Evolutionary conservation across 2,329 filamentous ascomycete genomes (phyloP), one percentile per base, ranked within the genome.

Genomic region (Cercospora brassicicola): DNA sequence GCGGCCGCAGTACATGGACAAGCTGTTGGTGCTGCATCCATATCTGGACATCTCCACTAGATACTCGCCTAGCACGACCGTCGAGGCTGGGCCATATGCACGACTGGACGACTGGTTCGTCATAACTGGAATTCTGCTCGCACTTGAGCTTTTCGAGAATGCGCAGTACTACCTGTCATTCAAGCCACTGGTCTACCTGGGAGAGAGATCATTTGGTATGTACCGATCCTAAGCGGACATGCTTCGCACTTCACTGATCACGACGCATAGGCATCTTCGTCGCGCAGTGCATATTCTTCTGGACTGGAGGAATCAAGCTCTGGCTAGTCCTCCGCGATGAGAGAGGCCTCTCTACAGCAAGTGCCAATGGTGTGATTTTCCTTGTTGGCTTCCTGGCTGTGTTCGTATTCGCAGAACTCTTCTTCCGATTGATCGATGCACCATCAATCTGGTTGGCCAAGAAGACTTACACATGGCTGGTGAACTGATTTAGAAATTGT

Each of bases 191-290:
- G 71, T 76, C 0, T 66, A 62, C 20, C 20, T 76, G 3, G 75
- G 75, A 3, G 74, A 73, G 56, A 67, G 75, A 60, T 75, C 75
- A n/a, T 70, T 77, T 55, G 75, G 75, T 77, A 64, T 66, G 75
- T 72, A 5, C 23, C 3, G 23, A 23, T 2, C 23, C 23, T 3
- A 23, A 23, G 23, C 23, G 23, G 23, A 23, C 2, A 23, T 23
- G 23, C 28, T 13, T 13, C 2, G 5, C 5, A 55, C 3, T 15
- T 48, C 31, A 28, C 57, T 68, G 69, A 61, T 71, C 53, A 5
- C 13, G 6, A 1, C 30, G 5, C 30, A 4, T 18, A 77, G 75
- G 75, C 39, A 68, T 76, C 15, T 77, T 76, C 64, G 64, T 73
- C 3, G 74, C 73, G 0, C 74, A 75, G 30, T 72, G 69, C 51